Conservation (phyloP, 257 asterid genomes). For the Voacanga thouarsii region DNA sequence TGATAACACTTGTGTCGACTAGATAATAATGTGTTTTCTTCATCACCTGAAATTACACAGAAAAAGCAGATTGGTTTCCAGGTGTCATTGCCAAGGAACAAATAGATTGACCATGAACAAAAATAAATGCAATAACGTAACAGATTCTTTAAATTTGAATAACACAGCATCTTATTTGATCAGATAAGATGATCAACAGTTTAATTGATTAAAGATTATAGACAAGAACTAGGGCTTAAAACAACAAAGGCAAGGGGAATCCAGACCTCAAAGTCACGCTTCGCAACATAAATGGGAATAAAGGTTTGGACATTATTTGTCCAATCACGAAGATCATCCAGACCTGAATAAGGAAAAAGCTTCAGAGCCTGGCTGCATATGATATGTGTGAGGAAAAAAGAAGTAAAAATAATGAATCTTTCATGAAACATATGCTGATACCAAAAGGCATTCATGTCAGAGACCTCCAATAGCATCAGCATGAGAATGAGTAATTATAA, state of each 20-base stretch:
- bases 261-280: constrained; percentile 89
- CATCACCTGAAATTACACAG: constrained; percentile 63
- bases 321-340: constrained; percentile 99
- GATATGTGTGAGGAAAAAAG: background rate
- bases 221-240: background rate
- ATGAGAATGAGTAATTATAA: constrained; percentile 97
- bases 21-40: constrained; percentile 93
- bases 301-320: constrained; percentile 88
- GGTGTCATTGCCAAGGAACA: background rate
- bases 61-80: background rate
- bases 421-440: constrained; percentile 27
- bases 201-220: background rate
- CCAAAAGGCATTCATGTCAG: constrained; percentile 38
- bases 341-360: constrained; percentile 45
- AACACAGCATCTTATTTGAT: background rate
- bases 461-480: constrained; percentile 99
- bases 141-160: background rate
- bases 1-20: constrained; percentile 66
- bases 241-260: constrained; percentile 3
- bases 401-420: constrained; percentile 1
- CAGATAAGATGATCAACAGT: background rate
- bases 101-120: background rate
- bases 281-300: constrained; percentile 84
- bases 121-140: background rate
- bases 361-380: constrained; percentile 13